phyloP scores from a whole-genome alignment of 768 basidiomycete genomes.

The Hypsizygus marmoreus region DNA sequence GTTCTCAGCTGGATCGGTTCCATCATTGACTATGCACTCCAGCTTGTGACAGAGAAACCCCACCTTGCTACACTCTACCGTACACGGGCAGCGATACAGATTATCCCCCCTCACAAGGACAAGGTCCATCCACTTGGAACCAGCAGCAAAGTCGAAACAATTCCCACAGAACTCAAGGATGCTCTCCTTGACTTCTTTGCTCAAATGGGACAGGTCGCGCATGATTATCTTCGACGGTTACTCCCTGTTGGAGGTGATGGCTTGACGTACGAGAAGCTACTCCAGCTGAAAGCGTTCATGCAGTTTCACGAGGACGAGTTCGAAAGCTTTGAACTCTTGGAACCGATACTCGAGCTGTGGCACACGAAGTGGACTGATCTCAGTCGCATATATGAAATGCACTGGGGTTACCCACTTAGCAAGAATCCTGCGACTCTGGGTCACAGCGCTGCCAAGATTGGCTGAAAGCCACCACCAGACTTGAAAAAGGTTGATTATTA shows the following conservation, averaged over 20 bases:
- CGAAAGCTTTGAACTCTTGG: slow-evolving; percentile 19
- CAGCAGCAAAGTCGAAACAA: slow-evolving; percentile 27
- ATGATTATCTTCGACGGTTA: slow-evolving; percentile 19
- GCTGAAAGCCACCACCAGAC: slow-evolving; percentile 26
- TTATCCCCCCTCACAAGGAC: slow-evolving; percentile 6
- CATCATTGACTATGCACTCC: too few relatives aligned
- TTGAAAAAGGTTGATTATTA: slow-evolving; percentile 37
- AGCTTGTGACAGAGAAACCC: slow-evolving; percentile 16
- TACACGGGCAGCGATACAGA: slow-evolving; percentile 19
- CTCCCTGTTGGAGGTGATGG: slow-evolving; percentile 35
- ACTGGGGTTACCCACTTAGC: slow-evolving; percentile 26
- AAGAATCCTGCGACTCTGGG: slow-evolving; percentile 32
- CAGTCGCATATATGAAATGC: slow-evolving; percentile 27
- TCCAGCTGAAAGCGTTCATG: slow-evolving; percentile 24
- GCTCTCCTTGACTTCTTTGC: slow-evolving; percentile 33
- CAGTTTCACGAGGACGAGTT: slow-evolving; percentile 24
- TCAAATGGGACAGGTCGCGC: slow-evolving; percentile 30
- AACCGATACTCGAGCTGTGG: slow-evolving; percentile 28
- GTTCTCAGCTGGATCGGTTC: too few relatives aligned
- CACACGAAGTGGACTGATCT: slow-evolving; percentile 32
- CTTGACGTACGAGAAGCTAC: slow-evolving; percentile 33
- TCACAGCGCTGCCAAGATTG: slow-evolving; percentile 30
- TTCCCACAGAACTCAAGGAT: slow-evolving; percentile 29
- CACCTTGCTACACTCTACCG: slow-evolving; percentile 23
- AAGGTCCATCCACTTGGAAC: slow-evolving; percentile 30